These are phyloP conservation scores for Ophiostoma angusticollis DNA, from an alignment of 2,329 filamentous ascomycete species.

Conservation along the genomic window DNA sequence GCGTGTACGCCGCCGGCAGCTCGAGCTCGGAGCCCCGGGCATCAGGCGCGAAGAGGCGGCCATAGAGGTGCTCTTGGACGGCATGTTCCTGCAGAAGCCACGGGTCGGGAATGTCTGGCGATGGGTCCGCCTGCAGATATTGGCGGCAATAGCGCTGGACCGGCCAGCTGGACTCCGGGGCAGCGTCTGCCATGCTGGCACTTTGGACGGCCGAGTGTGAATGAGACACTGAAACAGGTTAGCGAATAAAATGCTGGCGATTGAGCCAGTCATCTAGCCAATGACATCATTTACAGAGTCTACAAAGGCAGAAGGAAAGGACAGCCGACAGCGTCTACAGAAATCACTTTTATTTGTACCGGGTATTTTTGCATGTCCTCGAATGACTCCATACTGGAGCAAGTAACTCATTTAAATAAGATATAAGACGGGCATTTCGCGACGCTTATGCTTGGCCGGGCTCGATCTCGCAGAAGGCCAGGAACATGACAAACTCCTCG, in stretches of 20 bases:
- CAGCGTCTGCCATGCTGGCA: slow-evolving; percentile 4
- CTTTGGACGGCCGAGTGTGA: not conserved
- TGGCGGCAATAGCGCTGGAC: slow-evolving; percentile 47
- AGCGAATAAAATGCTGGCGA: not conserved
- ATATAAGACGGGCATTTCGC: too few species aligned
- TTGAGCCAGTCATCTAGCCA: not conserved
- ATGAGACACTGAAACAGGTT: not conserved
- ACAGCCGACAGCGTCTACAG: not conserved
- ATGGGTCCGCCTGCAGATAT: slow-evolving; percentile 61
- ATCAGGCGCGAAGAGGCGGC: slow-evolving; percentile 27
- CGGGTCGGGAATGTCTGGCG: slow-evolving; percentile 50
- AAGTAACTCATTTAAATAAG: too few species aligned
- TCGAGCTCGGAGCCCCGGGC: slow-evolving; percentile 27
- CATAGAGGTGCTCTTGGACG: slow-evolving; percentile 51
- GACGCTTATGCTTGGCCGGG: too few species aligned
- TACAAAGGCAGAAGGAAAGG: not conserved
- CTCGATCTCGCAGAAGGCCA: slow-evolving; percentile 82
- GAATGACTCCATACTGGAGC: too few species aligned
- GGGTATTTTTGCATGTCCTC: too few species aligned
- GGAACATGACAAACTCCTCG: slow-evolving; percentile 75
- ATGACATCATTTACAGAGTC: slow-evolving; percentile 5
- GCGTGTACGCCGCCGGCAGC: slow-evolving; percentile 57
- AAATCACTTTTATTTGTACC: too few species aligned
- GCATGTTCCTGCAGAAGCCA: slow-evolving; percentile 43
- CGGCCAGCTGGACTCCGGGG: not conserved